Base-by-base conservation (phyloP, 1,284 basidiomycete species). In the Sutorius eximius region DNA sequence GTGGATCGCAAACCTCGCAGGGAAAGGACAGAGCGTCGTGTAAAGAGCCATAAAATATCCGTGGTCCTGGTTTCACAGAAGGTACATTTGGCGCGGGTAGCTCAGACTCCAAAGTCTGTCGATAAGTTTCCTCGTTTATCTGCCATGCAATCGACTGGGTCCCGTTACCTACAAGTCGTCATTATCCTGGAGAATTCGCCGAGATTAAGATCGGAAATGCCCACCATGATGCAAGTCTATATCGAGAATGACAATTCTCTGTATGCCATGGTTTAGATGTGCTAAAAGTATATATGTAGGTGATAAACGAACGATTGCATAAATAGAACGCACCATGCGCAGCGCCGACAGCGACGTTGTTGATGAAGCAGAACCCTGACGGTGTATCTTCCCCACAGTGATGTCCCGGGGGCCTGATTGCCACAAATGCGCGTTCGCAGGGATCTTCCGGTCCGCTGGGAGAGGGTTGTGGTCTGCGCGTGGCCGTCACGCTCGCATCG, bases 151-250 rank as follows among this genome's bases (percentile, higher is more conserved):
- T 86, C 1, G 92, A 85, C 20, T 65, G 66, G 1, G 63, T 67
- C 2, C 96, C 96, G 66, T 98, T 96, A 9, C 93, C 91, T 91
- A 61, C 30, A 20, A 53, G 42, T 40, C 4, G 37, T 36, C 10
- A 49, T 51, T 24, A 51, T 48, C 24, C 41, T 24, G 48, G 27
- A 11, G 34, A 49, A 50, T 20, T 36, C 22, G 7, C 12, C 22
- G 1, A 20, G 24, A 56, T 4, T 12, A 6, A 52, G 29, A 29
- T 27, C 20, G 12, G 11, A 42, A 42, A 41, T n/a, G 54, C 74
- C 45, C 56, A 85, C 89, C 87, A 64, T 97, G 95, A 72, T 98
- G 95, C 7, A 98, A 76, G 72, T 98, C 95, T 58, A 98, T 94
- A 66, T 98, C 96, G 44, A 98, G 82, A 48, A 98, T 89, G 34